Evolutionary conservation across 2,329 filamentous ascomycete species (phyloP).

Genomic region (Arthrobotrys sinensis): DNA sequence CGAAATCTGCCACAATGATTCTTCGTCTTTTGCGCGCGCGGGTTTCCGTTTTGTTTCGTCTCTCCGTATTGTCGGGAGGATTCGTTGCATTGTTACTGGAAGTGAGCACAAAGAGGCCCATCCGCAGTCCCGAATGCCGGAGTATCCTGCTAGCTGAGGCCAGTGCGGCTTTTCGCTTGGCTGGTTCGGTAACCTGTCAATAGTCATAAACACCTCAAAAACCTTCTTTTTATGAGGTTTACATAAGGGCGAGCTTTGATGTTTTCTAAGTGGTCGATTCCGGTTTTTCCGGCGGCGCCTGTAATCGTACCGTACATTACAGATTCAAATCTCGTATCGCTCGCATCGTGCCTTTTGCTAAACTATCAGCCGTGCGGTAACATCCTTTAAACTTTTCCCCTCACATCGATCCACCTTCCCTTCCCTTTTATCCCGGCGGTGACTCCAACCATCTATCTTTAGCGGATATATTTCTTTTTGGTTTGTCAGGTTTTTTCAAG

Average conservation of each 20-base stretch:
- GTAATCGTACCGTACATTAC: slow-evolving; percentile 22
- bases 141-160: slow-evolving; percentile 7
- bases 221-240: neutral
- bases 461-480: slow-evolving; percentile 25
- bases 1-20: slow-evolving; percentile 3
- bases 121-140: slow-evolving; percentile 14
- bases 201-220: slow-evolving; percentile 21
- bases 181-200: slow-evolving; percentile 14
- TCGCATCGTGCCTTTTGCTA: neutral
- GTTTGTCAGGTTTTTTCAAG: slow-evolving; percentile 5
- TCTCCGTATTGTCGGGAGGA: slow-evolving; percentile 14
- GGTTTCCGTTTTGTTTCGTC: slow-evolving; percentile 11
- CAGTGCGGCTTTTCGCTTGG: slow-evolving; percentile 22
- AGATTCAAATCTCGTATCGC: slow-evolving; percentile 21
- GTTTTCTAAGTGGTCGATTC: slow-evolving; percentile 15
- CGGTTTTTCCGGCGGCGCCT: slow-evolving; percentile 20
- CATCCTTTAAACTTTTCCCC: slow-evolving; percentile 19
- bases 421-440: neutral
- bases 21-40: neutral
- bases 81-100: neutral
- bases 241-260: slow-evolving; percentile 27
- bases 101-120: slow-evolving; percentile 4
- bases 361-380: slow-evolving; percentile 30
- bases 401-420: neutral
- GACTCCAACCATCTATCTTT: slow-evolving; percentile 19